Evolutionary conservation across 2,329 filamentous ascomycete species (phyloP).

Genomic region (Epichloe amarillans): DNA sequence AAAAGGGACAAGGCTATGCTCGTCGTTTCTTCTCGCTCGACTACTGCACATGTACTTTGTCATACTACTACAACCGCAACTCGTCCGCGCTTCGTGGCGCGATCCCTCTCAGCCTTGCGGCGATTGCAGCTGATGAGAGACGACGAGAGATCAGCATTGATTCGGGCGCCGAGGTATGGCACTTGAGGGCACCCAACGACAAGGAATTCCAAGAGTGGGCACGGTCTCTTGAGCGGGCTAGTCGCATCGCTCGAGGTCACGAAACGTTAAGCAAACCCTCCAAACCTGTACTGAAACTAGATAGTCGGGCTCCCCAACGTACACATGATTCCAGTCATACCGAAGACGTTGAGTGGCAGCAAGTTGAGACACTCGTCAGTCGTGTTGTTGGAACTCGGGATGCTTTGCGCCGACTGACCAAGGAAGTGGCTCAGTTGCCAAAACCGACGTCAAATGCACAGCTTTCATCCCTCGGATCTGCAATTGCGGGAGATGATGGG

Average conservation of each 20-base stretch:
- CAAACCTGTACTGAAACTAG: conserved; percentile 15
- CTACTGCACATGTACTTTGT: conserved; percentile 84
- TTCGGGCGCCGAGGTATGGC: conserved; percentile 94
- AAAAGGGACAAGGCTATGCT: conserved; percentile 83
- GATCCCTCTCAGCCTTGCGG: conserved; percentile 82
- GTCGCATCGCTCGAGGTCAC: conserved; percentile 46
- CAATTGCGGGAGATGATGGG: conserved; percentile 12
- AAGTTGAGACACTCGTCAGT: conserved; percentile 74
- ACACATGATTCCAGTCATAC: conserved; percentile 26
- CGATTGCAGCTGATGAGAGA: conserved; percentile 78
- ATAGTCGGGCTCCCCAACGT: conserved; percentile 13
- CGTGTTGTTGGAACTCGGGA: conserved; percentile 79
- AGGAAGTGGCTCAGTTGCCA: conserved; percentile 55
- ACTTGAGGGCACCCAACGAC: conserved; percentile 68
- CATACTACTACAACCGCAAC: conserved; percentile 91
- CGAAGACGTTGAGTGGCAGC: conserved; percentile 76
- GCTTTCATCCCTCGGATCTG: conserved; percentile 29
- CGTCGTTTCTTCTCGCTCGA: conserved; percentile 92
- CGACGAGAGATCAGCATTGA: conserved; percentile 90
- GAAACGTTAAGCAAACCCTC: conserved; percentile 23
- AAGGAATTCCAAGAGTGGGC: conserved; percentile 86
- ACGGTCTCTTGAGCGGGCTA: conserved; percentile 69
- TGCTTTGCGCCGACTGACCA: conserved; percentile 72
- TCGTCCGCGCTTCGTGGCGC: conserved; percentile 85
- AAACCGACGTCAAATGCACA: conserved; percentile 15